phyloP scores from a whole-genome alignment of 2,329 filamentous ascomycete genomes.

The Ascochyta fabae region DNA sequence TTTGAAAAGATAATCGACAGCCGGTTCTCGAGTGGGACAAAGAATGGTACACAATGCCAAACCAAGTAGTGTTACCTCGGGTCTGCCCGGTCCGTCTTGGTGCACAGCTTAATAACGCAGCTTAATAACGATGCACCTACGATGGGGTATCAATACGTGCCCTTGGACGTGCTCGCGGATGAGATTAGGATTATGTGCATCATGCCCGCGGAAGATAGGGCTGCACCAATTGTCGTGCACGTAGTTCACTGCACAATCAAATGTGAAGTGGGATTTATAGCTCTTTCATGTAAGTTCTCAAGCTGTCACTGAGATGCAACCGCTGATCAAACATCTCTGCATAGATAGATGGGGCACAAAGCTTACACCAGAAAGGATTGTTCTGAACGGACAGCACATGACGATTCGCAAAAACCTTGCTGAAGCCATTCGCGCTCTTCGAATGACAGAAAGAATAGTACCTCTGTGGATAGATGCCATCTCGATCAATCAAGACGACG shows the following conservation, averaged over 20 bases:
- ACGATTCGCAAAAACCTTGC: background rate
- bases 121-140: background rate
- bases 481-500: slow-evolving; percentile 21
- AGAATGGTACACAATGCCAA: background rate
- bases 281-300: background rate
- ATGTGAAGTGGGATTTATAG: background rate
- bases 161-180: slow-evolving; percentile 10
- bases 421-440: background rate
- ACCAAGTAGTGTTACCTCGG: background rate
- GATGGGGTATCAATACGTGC: slow-evolving; percentile 13
- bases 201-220: slow-evolving; percentile 5
- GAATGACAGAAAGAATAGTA: background rate
- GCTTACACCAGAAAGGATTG: background rate
- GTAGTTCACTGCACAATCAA: background rate
- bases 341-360: background rate
- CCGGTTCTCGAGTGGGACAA: background rate
- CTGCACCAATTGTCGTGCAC: slow-evolving; percentile 8
- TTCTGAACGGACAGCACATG: background rate
- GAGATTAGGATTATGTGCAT: slow-evolving; percentile 16
- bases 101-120: background rate
- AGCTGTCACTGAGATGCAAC: background rate
- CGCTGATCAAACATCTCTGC: background rate
- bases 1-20: background rate
- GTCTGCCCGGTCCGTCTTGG: background rate
- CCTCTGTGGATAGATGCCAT: slow-evolving; percentile 18